Evolutionary conservation across 805 yeast species (phyloP).

Genomic region (Millerozyma acaciae): DNA sequence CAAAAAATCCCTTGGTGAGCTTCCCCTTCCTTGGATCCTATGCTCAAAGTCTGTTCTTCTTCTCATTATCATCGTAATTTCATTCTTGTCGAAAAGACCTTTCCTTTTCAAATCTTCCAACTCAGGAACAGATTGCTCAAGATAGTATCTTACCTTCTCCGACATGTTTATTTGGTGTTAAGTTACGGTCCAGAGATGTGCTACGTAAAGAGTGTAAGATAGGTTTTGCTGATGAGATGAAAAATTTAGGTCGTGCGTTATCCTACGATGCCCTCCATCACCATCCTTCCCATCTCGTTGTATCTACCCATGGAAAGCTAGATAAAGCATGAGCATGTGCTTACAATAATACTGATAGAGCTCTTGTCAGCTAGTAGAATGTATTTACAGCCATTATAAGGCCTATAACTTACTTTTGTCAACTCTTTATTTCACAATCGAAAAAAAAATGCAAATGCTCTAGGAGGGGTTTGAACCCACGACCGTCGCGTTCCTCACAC

Average conservation of each 20-base stretch:
- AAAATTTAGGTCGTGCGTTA: conserved; percentile 8
- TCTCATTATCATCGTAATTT: conserved; percentile 81
- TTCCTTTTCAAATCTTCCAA: conserved; percentile 80
- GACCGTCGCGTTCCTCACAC: conserved; percentile 56
- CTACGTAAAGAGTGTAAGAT: no score
- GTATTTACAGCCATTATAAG: no score
- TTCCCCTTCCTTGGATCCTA: conserved; percentile 77
- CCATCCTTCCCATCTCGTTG: no score
- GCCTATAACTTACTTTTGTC: no score
- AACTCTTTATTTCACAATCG: no score
- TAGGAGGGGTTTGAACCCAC: conserved; percentile 54
- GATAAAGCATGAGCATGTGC: no score
- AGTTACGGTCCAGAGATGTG: no score
- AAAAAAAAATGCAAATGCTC: conserved; percentile 41
- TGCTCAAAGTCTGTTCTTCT: conserved; percentile 95
- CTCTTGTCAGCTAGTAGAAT: no score
- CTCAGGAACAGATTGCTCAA: conserved; percentile 81
- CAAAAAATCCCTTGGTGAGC: conserved; percentile 71
- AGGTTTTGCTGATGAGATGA: conserved; percentile 12
- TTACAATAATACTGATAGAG: no score
- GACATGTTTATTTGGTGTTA: conserved; percentile 24
- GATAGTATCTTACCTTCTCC: conserved; percentile 46
- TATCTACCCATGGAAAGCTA: no score
- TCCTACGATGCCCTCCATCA: no score
- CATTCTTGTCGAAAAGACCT: conserved; percentile 78